These are phyloP conservation scores for Microdochium nivale DNA, from an alignment of 2,329 filamentous ascomycete species.

Conservation along the genomic window DNA sequence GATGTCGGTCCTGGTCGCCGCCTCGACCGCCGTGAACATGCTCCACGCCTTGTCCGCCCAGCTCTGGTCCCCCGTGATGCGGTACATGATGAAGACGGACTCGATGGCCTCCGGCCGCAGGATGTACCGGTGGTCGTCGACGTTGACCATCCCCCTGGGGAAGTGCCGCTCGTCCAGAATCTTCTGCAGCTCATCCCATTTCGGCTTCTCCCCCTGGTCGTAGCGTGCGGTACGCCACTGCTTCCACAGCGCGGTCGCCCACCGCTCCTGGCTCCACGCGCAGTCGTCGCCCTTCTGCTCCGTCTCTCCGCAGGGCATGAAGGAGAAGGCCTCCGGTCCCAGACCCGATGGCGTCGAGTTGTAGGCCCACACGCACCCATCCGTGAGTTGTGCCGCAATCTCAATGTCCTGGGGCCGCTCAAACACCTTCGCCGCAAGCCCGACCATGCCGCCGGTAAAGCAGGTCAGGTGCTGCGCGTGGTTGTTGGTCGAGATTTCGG, in stretches of 20 bases:
- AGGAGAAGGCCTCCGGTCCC: conserved; percentile 50
- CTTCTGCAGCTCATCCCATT: conserved; percentile 20
- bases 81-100: conserved; percentile 70
- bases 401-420: conserved; percentile 44
- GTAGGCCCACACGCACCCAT: conserved; percentile 59
- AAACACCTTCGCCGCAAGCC: conserved; percentile 51
- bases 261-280: conserved; percentile 19
- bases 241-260: conserved; percentile 13
- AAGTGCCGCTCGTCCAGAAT: conserved; percentile 34
- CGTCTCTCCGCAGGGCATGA: conserved; percentile 28
- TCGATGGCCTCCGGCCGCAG: conserved; percentile 73
- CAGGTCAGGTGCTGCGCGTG: conserved; percentile 50
- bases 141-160: conserved; percentile 44
- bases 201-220: conserved; percentile 3
- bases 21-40: conserved; percentile 61
- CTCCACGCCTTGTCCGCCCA: conserved; percentile 65
- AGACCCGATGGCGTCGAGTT: conserved; percentile 46
- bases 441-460: conserved; percentile 59
- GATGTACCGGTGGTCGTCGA: conserved; percentile 52
- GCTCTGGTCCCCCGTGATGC: conserved; percentile 56
- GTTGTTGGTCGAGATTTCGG: conserved; percentile 16
- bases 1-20: conserved; percentile 50
- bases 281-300: conserved; percentile 12
- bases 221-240: conserved; percentile 15
- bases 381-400: conserved; percentile 48